Evolutionary conservation across 2,329 filamentous ascomycete species (phyloP).

Genomic region (Stagonosporopsis tanaceti): DNA sequence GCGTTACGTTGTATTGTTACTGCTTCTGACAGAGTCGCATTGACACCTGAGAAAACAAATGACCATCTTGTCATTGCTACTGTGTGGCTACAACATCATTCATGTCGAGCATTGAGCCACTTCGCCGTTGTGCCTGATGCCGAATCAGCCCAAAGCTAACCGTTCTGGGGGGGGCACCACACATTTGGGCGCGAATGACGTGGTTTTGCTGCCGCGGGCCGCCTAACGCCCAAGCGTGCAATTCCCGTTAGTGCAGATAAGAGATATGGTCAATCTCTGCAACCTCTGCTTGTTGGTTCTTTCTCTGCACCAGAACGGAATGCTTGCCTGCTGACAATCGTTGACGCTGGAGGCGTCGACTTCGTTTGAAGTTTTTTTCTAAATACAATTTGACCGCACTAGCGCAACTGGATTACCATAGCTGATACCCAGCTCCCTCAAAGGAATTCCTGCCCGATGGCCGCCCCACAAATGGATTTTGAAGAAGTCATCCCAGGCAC

Average conservation of each 20-base stretch:
- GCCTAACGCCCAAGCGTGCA: conserved; percentile 12
- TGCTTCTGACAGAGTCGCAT: neutral
- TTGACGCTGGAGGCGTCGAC: conserved; percentile 31
- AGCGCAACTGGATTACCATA: too few species aligned
- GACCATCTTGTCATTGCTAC: too few species aligned
- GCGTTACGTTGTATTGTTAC: neutral
- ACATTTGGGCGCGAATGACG: conserved; percentile 9
- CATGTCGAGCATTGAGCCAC: neutral
- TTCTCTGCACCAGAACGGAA: conserved; percentile 16
- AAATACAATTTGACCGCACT: conserved; percentile 14
- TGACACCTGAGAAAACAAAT: too few species aligned
- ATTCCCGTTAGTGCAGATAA: conserved; percentile 20
- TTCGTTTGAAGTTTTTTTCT: conserved; percentile 19
- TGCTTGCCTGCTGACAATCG: conserved; percentile 30
- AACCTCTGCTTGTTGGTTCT: conserved; percentile 4
- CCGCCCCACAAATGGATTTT: conserved; percentile 16
- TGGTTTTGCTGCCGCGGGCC: conserved; percentile 13
- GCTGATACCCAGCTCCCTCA: neutral
- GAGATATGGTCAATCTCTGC: conserved; percentile 19
- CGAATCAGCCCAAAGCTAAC: conserved; percentile 1
- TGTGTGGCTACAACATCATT: neutral
- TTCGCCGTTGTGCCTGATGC: conserved; percentile 1
- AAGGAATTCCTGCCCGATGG: conserved; percentile 11
- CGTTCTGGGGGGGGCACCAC: neutral
- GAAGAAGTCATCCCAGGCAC: conserved; percentile 32